A percentile compares a stretch with the other conserved stretches of the same genome.
Evolutionary conservation across 768 basidiomycete genomes (phyloP).

Genomic region (Phanerochaete carnosa): DNA sequence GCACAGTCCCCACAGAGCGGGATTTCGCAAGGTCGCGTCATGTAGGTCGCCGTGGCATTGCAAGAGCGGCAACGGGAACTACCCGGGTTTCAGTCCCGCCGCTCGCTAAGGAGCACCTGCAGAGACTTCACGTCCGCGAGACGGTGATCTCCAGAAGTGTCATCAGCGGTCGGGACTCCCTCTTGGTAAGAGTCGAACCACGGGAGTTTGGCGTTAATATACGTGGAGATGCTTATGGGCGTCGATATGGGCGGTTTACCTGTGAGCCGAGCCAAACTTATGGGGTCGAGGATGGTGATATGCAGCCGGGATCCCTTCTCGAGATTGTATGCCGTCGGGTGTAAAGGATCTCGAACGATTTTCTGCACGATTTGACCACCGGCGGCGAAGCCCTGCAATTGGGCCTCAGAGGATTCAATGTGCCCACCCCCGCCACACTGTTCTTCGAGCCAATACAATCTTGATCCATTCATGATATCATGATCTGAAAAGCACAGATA

Average conservation of each 20-base stretch:
- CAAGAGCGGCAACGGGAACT: not conserved
- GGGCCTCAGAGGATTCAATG: too few species aligned
- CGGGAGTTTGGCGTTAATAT: not conserved
- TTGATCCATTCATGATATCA: constrained; percentile 11
- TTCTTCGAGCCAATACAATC: constrained; percentile 20
- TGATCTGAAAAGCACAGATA: not conserved
- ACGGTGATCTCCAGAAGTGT: not conserved
- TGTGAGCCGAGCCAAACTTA: not conserved
- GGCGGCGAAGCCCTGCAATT: constrained; percentile 13
- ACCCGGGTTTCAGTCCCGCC: not conserved
- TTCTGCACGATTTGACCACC: constrained; percentile 23
- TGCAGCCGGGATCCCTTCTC: constrained; percentile 8
- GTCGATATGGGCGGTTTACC: not conserved
- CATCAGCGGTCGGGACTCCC: not conserved
- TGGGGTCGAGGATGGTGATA: constrained; percentile 15
- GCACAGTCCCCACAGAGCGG: not conserved
- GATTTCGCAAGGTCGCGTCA: not conserved
- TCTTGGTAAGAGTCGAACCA: not conserved
- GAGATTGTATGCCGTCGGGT: constrained; percentile 16
- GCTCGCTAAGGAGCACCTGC: not conserved
- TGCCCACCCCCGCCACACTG: not conserved
- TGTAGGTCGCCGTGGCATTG: not conserved
- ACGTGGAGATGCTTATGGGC: not conserved
- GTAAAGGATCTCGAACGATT: constrained; percentile 18
- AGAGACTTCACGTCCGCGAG: not conserved